Percentiles rank a stretch among this genome's conserved stretches.
Conservation (phyloP, 768 basidiomycete genomes). For the Mycena capillaripes region DNA sequence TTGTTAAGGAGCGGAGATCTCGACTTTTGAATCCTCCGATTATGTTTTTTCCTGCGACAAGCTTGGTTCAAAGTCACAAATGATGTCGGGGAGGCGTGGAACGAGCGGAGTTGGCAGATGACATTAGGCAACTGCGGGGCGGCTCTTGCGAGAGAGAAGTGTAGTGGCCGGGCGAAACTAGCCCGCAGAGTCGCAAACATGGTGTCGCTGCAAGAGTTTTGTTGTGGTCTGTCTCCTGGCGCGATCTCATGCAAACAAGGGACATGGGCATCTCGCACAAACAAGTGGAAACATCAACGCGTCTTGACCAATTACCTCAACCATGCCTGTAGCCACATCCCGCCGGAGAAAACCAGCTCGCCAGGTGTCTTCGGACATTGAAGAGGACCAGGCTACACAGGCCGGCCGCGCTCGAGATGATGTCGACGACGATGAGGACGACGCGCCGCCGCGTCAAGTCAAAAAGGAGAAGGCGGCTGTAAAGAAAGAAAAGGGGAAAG, state of each 20-base stretch:
- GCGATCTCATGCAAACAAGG: constrained; percentile 5
- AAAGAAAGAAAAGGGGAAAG: constrained; percentile 46
- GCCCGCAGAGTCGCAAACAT: constrained; percentile 59
- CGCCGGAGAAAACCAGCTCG: constrained; percentile 55
- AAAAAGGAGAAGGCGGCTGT: constrained; percentile 51
- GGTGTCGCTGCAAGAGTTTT: background rate
- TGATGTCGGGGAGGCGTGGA: constrained; percentile 73
- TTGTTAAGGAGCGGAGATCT: constrained; percentile 85
- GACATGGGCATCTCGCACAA: too few species aligned
- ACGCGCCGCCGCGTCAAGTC: constrained; percentile 52
- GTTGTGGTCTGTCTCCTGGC: background rate
- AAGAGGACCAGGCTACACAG: constrained; percentile 61
- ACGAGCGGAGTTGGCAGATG: constrained; percentile 58
- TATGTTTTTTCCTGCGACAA: constrained; percentile 81
- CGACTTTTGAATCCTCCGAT: constrained; percentile 60
- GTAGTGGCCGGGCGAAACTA: constrained; percentile 32
- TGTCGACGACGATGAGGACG: constrained; percentile 61
- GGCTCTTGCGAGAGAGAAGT: constrained; percentile 36
- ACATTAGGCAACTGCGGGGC: constrained; percentile 23
- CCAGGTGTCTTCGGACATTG: constrained; percentile 72
- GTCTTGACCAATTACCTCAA: constrained; percentile 10
- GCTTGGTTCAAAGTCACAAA: constrained; percentile 86
- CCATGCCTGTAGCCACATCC: constrained; percentile 58
- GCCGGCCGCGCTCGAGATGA: constrained; percentile 38
- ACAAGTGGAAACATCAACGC: background rate